A percentile compares a stretch with the other conserved stretches of the same genome.
These are phyloP conservation scores for Boletus huronensis DNA, from an alignment of 768 basidiomycete species.

Conservation along the genomic window DNA sequence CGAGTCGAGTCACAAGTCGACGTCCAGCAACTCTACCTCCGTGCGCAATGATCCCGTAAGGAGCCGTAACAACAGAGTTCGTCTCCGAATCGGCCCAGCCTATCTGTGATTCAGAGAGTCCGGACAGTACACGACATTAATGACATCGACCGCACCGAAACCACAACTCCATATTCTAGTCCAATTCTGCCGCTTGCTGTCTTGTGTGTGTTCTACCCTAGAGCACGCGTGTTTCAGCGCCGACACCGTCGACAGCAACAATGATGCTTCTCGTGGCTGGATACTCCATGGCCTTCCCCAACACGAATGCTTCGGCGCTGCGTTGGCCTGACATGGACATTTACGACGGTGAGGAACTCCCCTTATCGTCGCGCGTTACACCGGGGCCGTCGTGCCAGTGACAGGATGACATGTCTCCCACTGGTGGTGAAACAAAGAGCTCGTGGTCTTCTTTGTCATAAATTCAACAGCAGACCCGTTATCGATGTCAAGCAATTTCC, in stretches of 20 bases:
- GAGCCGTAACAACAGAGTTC: no score
- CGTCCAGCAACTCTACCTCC: no score
- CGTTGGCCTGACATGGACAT: not conserved
- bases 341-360: not conserved
- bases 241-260: not conserved
- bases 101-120: no score
- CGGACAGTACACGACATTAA: no score
- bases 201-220: not conserved
- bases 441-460: not conserved
- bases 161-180: not conserved
- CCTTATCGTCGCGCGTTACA: not conserved
- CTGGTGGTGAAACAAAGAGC: not conserved
- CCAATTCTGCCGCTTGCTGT: not conserved
- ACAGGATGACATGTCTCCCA: not conserved
- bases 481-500: not conserved
- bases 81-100: not conserved
- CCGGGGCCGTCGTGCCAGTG: not conserved
- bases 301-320: not conserved
- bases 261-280: not conserved
- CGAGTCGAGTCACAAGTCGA: no score
- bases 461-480: not conserved
- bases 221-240: not conserved
- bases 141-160: not conserved
- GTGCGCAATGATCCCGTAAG: no score
- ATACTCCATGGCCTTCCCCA: not conserved